Evolutionary conservation across 225 moss, liverwort and hornwort genomes (phyloP).

Genomic region (Pleurozium schreberi): DNA sequence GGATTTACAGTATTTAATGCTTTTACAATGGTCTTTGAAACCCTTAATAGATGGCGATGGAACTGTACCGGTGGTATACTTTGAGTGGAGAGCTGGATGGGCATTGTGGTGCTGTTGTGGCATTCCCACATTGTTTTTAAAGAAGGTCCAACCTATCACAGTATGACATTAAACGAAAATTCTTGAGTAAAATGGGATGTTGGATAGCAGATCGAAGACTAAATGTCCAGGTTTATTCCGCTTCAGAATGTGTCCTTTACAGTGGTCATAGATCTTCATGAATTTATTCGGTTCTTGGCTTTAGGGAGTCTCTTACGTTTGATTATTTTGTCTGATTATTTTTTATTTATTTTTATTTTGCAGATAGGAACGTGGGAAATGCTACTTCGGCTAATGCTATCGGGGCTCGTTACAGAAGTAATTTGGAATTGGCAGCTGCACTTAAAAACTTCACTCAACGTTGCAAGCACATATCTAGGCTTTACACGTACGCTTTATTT

Average conservation of each 20-base stretch:
- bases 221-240: neutral
- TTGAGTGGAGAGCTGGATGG: neutral
- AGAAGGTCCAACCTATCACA: neutral
- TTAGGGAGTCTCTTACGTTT: neutral
- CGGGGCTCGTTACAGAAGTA: slow-evolving; percentile 23
- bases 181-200: neutral
- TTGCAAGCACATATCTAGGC: slow-evolving; percentile 67
- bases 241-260: neutral
- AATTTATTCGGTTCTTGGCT: neutral
- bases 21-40: neutral
- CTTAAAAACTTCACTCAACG: slow-evolving; percentile 41
- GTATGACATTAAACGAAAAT: neutral
- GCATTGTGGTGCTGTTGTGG: neutral
- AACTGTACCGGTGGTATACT: too few species aligned
- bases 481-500: slow-evolving; percentile 29
- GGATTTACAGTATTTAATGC: neutral
- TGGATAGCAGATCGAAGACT: neutral
- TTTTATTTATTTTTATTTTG: neutral
- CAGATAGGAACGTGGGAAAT: slow-evolving; percentile 11
- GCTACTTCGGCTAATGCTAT: neutral
- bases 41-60: neutral
- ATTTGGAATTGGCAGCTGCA: slow-evolving; percentile 27
- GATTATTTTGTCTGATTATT: neutral
- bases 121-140: neutral
- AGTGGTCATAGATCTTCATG: neutral